These are phyloP conservation scores for Panus rudis DNA, from an alignment of 768 basidiomycete genomes.

Conservation along the genomic window DNA sequence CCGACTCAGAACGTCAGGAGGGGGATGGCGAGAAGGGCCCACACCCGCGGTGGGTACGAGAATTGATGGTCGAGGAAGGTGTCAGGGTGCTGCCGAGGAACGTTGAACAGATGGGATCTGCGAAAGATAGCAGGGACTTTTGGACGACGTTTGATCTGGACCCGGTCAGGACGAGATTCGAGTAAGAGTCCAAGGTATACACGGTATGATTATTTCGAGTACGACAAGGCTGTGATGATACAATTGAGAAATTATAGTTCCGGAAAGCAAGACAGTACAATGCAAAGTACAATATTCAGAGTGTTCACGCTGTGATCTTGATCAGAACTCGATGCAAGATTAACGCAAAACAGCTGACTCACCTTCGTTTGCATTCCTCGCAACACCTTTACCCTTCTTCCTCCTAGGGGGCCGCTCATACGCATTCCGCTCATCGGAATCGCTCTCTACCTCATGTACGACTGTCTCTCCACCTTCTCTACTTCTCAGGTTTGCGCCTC, in stretches of 20 bases:
- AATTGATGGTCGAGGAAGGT: constrained; percentile 46
- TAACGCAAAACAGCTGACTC: not conserved
- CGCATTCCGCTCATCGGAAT: constrained; percentile 24
- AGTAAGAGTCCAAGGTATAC: constrained; percentile 3
- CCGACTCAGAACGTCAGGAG: not conserved
- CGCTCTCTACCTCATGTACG: constrained; percentile 19
- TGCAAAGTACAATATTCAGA: not conserved
- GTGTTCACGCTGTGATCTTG: too few relatives aligned
- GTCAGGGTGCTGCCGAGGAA: constrained; percentile 48
- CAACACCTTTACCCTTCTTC: constrained; percentile 14
- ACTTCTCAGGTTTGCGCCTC: constrained; percentile 11
- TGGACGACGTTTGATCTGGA: constrained; percentile 43
- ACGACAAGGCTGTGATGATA: not conserved
- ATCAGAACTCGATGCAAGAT: not conserved
- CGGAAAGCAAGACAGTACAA: not conserved
- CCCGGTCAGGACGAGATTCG: constrained; percentile 32
- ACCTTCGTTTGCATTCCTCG: constrained; percentile 1
- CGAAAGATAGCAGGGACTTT: constrained; percentile 55
- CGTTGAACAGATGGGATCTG: constrained; percentile 40
- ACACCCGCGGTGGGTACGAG: constrained; percentile 47
- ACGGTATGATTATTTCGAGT: not conserved
- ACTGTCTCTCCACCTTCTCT: constrained; percentile 13
- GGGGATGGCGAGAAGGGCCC: constrained; percentile 22
- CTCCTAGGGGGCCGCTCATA: constrained; percentile 29
- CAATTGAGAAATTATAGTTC: too few relatives aligned